Percentiles rank a stretch among this genome's conserved stretches.
These are phyloP conservation scores for Penicillium nucicola DNA, from an alignment of 495 filamentous ascomycete genomes.

Conservation along the genomic window DNA sequence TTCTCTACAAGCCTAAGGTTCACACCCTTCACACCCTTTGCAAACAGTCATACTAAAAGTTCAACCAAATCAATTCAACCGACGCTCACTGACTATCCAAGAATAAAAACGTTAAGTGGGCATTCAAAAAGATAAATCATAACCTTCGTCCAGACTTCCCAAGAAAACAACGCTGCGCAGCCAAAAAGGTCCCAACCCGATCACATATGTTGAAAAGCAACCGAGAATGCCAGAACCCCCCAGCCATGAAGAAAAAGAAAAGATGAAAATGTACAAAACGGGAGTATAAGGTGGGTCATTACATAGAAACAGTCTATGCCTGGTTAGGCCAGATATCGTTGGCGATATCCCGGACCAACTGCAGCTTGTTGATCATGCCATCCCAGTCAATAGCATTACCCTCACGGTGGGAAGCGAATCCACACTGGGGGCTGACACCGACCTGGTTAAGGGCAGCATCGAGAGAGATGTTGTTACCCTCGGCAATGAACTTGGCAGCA, in stretches of 20 bases:
- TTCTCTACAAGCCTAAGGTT: too few relatives aligned
- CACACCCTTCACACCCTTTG: too few relatives aligned
- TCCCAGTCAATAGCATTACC: constrained; percentile 63
- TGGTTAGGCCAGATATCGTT: constrained; percentile 71
- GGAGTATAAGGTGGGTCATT: background rate
- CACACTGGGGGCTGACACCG: constrained; percentile 74
- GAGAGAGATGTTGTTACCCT: constrained; percentile 59
- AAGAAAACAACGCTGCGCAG: constrained; percentile 12
- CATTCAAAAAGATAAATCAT: constrained; percentile 14
- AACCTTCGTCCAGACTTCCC: constrained; percentile 11
- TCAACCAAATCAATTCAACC: background rate
- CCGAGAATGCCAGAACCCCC: constrained; percentile 1
- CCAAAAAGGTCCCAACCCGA: constrained; percentile 6
- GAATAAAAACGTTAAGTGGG: constrained; percentile 18
- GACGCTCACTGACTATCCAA: constrained; percentile 13
- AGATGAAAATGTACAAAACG: background rate
- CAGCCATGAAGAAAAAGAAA: constrained; percentile 11
- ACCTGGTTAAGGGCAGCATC: constrained; percentile 67
- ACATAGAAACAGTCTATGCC: constrained; percentile 21
- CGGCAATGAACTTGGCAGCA: constrained; percentile 68
- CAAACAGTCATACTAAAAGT: background rate
- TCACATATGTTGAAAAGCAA: constrained; percentile 20
- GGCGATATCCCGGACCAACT: constrained; percentile 64
- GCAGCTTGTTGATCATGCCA: constrained; percentile 69
- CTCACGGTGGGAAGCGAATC: constrained; percentile 69